Evolutionary conservation across 352 stramenopile species (phyloP), one percentile per base, ranked within the genome.

Genomic region (Phytophthora parvispora): DNA sequence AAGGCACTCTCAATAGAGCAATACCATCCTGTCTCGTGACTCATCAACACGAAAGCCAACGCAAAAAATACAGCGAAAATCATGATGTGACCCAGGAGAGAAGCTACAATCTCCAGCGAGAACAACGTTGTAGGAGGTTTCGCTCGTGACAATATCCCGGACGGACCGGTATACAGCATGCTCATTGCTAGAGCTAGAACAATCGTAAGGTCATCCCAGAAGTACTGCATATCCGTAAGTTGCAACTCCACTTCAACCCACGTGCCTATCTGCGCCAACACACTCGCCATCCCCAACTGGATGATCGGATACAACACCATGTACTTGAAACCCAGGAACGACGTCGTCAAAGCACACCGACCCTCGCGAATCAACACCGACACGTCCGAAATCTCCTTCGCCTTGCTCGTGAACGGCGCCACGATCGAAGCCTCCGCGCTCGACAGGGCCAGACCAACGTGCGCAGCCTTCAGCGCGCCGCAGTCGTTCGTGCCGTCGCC

Each of bases 341-440:
- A 84, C 13, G 81, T 89, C 45, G 69, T 80, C 25, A 98, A 74
- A 15, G 90, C 81, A 67, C 90, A 96, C 6, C 91, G 79, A 49
- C 92, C 92, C 64, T 98, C 92, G 13, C 78, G 82, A 28, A 96
- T 74, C 24, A 98, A 72, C 51, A 90, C 86, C 0, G 81, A 64
- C 13, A 97, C 89, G 60, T 89, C 86, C 38, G 65, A 70, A 36
- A 97, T 91, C 8, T 60, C 73, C 56, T 97, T 97, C 29, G 86
- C 75, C 38, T 93, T 83, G 64, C 86, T 97, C 6, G 92, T 98
- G 66, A 97, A 98, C 25, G 91, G 91, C 29, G 91, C 75, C 36
- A 97, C 89, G 34, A 92, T 86, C 32, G 86, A 96, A 1, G 91
- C 93, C 59, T 98, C 91, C 1, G 90, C 86, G 56, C 84, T 83